A percentile compares a stretch with the other conserved stretches of the same genome.
phyloP scores from a whole-genome alignment of 2,329 filamentous ascomycete species.

The Colletotrichum sublineola region DNA sequence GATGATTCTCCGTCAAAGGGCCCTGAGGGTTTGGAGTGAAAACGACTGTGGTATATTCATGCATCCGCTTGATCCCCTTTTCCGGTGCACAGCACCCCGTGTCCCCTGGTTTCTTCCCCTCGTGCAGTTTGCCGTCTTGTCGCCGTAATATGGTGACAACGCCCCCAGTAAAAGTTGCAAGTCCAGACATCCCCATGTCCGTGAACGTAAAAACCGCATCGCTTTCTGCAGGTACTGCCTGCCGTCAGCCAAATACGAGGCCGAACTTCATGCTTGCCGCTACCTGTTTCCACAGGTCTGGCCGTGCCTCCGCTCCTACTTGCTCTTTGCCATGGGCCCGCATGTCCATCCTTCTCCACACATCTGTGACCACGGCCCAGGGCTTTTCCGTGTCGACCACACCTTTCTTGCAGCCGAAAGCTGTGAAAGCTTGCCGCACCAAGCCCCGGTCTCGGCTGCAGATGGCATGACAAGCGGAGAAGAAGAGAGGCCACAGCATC shows the following conservation, averaged over 20 bases:
- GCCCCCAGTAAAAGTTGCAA: not conserved
- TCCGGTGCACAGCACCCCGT: not conserved
- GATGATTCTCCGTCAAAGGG: not conserved
- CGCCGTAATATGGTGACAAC: not conserved
- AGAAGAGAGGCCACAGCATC: slow-evolving; percentile 41
- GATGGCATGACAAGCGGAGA: slow-evolving; percentile 39
- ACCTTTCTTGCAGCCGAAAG: slow-evolving; percentile 35
- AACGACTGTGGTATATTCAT: slow-evolving; percentile 20
- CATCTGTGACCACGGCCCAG: slow-evolving; percentile 39
- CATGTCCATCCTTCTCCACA: slow-evolving; percentile 42
- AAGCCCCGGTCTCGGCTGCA: slow-evolving; percentile 41
- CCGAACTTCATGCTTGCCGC: slow-evolving; percentile 40
- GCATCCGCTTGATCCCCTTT: not conserved
- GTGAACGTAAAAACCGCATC: not conserved
- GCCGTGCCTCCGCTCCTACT: slow-evolving; percentile 31
- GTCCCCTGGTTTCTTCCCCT: not conserved
- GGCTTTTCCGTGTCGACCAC: slow-evolving; percentile 39
- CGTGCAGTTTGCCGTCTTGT: not conserved
- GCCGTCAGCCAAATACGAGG: slow-evolving; percentile 39
- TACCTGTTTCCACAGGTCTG: slow-evolving; percentile 39
- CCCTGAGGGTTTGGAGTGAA: not conserved
- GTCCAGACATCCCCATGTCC: not conserved
- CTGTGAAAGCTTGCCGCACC: slow-evolving; percentile 42
- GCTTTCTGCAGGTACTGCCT: not conserved
- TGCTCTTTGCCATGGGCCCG: slow-evolving; percentile 34